Evolutionary conservation across 495 filamentous ascomycete species (phyloP).

Genomic region (Hypoxylon fragiforme): DNA sequence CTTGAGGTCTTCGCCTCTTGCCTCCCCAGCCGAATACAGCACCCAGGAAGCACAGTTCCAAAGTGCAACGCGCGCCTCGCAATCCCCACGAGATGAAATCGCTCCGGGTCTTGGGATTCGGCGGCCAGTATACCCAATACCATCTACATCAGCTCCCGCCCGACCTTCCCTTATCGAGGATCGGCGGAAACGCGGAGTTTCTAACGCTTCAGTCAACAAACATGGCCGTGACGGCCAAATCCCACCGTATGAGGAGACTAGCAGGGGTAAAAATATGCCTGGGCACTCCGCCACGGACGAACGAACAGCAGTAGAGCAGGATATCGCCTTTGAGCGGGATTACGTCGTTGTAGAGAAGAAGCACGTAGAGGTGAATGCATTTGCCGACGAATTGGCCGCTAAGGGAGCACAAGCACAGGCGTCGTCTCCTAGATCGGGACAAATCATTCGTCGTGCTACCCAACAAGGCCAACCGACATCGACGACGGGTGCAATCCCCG

Average conservation of each 20-base stretch:
- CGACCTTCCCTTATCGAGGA: conserved; percentile 40
- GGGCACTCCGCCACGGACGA: conserved; percentile 57
- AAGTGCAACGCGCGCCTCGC: conserved; percentile 25
- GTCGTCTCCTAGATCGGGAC: conserved; percentile 49
- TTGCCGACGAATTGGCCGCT: conserved; percentile 90
- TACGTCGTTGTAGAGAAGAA: conserved; percentile 96
- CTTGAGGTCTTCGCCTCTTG: conserved; percentile 43
- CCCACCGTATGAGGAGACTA: conserved; percentile 14
- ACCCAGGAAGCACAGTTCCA: conserved; percentile 16
- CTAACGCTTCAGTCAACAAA: conserved; percentile 41
- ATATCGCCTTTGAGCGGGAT: conserved; percentile 86
- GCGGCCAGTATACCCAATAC: conserved; percentile 38
- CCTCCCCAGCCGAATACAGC: conserved; percentile 43
- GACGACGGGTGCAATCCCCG: conserved; percentile 60
- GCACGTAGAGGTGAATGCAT: conserved; percentile 92
- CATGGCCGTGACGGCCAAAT: conserved; percentile 25
- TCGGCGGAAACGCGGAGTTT: conserved; percentile 38
- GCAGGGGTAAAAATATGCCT: conserved; percentile 30
- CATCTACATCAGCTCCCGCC: conserved; percentile 46
- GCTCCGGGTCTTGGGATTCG: conserved; percentile 51
- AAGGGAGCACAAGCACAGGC: conserved; percentile 65
- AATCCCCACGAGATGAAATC: conserved; percentile 44
- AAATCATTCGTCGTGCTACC: conserved; percentile 57
- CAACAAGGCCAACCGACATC: conserved; percentile 65
- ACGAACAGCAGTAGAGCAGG: conserved; percentile 77